Base-by-base conservation (phyloP, 108 stramenopile genomes). In the Discostella pseudostelligera region DNA sequence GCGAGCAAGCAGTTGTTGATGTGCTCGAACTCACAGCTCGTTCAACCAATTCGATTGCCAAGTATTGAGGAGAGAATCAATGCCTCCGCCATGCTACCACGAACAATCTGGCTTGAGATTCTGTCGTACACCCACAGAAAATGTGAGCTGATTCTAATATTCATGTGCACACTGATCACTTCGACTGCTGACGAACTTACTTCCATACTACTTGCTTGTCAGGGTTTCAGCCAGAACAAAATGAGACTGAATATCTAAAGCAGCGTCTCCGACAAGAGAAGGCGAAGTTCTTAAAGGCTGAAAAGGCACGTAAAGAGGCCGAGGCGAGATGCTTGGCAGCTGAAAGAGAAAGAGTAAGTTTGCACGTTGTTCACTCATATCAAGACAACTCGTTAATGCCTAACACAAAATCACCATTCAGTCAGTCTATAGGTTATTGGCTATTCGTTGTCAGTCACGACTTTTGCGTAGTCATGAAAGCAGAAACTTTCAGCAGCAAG, bases 211-310 rank as follows among this genome's bases (percentile, higher is more conserved):
- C n/a, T n/a, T n/a, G n/a, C n/a, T n/a, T 51, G 8, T 28, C 40
- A 89, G 88, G 92, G 92, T 93, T 93, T 56, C 81, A 84, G 60
- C 60, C 78, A n/a, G 79, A 86, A 14, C 65, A 69, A 24, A 76
- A 79, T 37, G 85, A 88, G 49, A 79, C 73, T 1, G 81, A 74
- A 14, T 80, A 85, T 25, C 74, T 93, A 37, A 81, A 81, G 9
- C 65, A 69, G 48, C 79, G 88, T 13, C 69, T 93, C 36, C 57
- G 45, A 32, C 87, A 93, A 67, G 87, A 88, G 62, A 81, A 86
- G 48, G 86, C 69, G 0, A 76, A 84, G 24, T 54, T 71, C 7
- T 75, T 70, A 32, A 59, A 64, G 36, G 83, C 88, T 2, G 76
- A 89, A 25, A 44, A 65, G 25, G 88, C 88, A 25, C 74, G 81